Conservation (phyloP, 345 rosid species). For the Rubroshorea leprosula region DNA sequence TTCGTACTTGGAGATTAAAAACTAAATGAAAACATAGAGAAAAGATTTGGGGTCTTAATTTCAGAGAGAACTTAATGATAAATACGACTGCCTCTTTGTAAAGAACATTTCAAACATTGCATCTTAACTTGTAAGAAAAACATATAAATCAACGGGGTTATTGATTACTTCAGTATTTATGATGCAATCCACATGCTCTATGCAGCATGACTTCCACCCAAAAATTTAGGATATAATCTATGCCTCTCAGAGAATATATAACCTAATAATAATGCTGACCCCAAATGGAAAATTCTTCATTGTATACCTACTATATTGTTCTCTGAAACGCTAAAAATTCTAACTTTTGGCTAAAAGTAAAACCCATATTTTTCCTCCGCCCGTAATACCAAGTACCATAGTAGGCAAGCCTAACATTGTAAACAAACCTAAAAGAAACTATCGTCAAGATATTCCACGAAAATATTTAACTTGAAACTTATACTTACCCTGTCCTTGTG, state of each 20-base stretch:
- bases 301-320: neutral
- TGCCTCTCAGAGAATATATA: too few species aligned
- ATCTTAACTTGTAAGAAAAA: neutral
- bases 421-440: neutral
- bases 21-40: neutral
- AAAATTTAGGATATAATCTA: neutral
- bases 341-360: neutral
- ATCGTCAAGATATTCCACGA: neutral
- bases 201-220: neutral
- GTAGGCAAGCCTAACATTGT: neutral
- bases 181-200: too few species aligned
- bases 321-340: neutral
- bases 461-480: constrained; percentile 3
- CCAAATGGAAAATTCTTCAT: too few species aligned
- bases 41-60: neutral
- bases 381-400: neutral
- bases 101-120: neutral
- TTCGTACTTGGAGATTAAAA: neutral
- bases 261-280: too few species aligned
- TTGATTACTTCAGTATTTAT: too few species aligned
- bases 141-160: too few species aligned
- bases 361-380: neutral
- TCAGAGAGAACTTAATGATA: neutral
- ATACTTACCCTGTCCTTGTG: constrained; percentile 83
- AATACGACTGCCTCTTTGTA: neutral